Base-by-base conservation (phyloP, 164 flowering plant species). In the Cinnamomum micranthum region DNA sequence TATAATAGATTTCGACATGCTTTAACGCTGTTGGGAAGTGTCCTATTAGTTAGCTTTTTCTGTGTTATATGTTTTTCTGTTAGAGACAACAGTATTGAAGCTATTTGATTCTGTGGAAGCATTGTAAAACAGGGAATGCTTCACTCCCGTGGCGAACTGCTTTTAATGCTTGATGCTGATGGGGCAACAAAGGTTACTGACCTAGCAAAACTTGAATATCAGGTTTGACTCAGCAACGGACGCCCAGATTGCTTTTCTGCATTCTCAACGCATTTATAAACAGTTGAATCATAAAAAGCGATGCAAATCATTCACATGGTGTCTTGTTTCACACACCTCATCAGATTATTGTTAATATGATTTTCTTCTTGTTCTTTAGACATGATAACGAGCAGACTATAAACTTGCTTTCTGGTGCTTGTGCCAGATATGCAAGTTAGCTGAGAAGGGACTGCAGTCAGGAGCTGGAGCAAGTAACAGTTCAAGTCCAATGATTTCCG, bases 121-220 rank as follows among this genome's bases (percentile, higher is more conserved):
- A 85, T 87, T 83, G 84, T 78, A 74, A 88, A 89, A 91, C 89
- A 96, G 99, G 97, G 98, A 80, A 96, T 96, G 95, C 92, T 96
- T 74, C 98, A 94, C 86, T 87, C 94, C 72, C 97, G 97, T 72
- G 98, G 99, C 81, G 93, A 92, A 82, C 78, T 96, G 71, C 93
- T 96, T 78, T 76, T 96, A 31, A 93, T 96, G 99, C 87, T 96
- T 75, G 99, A 96, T 87, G 99, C 99, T 85, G 98, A 96, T 91
- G 98, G 99, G 4, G 99, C 99, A 71, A 96, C 99, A 67, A 91
- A 92, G 83, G 86, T 96, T 82, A 75, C 81, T 75, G 99, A 94
- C 85, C 83, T 94, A 2, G 97, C 90, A 77, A 96, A 93, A 79
- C 97, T 96, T 80, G 98, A 93, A 88, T 81, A 77, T 71, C 90